phyloP scores from a whole-genome alignment of 208 protist genomes.

The Trypanosoma boissoni region DNA sequence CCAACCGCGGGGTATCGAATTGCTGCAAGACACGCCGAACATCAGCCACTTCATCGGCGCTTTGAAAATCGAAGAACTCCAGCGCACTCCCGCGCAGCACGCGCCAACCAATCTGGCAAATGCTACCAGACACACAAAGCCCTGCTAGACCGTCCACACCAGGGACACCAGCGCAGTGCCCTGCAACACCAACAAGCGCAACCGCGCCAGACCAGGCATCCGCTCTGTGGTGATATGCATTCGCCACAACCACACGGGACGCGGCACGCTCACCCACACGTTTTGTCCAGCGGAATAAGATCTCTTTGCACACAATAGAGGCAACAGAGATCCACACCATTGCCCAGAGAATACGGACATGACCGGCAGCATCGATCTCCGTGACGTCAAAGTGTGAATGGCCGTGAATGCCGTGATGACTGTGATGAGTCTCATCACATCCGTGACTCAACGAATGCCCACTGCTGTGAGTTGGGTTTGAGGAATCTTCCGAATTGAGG shows the following conservation, averaged over 20 bases:
- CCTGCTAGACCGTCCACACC: conserved; percentile 79
- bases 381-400: conserved; percentile 82
- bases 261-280: conserved; percentile 67
- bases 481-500: neutral
- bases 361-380: conserved; percentile 41
- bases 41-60: conserved; percentile 49
- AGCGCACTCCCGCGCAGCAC: conserved; percentile 57
- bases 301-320: conserved; percentile 75
- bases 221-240: conserved; percentile 87
- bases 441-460: too few species aligned
- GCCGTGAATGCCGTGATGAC: conserved; percentile 33
- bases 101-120: conserved; percentile 76
- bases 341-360: conserved; percentile 67
- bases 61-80: conserved; percentile 89
- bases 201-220: conserved; percentile 87
- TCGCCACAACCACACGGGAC: conserved; percentile 84
- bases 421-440: conserved; percentile 6
- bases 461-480: conserved; percentile 2
- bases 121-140: conserved; percentile 69
- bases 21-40: conserved; percentile 65
- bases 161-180: conserved; percentile 63
- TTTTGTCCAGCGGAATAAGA: conserved; percentile 79
- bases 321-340: conserved; percentile 72
- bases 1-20: conserved; percentile 48
- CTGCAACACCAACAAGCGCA: conserved; percentile 73